Conservation (phyloP, 2,329 filamentous ascomycete species). For the Exophiala calicioides region DNA sequence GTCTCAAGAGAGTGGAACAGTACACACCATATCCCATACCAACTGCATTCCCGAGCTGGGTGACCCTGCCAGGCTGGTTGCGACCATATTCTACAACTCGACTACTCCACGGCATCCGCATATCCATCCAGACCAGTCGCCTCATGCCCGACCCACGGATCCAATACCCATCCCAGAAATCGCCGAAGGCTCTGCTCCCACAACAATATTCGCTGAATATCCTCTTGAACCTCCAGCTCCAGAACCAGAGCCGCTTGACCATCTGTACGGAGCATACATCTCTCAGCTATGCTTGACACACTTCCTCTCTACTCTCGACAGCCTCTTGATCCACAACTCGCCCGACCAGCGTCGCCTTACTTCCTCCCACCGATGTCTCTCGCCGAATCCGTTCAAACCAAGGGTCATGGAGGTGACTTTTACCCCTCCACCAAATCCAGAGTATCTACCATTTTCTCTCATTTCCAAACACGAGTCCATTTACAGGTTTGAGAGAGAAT, state of each 20-base stretch:
- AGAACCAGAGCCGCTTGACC: conserved; percentile 56
- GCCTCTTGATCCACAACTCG: conserved; percentile 37
- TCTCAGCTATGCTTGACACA: conserved; percentile 58
- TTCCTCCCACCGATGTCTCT: conserved; percentile 51
- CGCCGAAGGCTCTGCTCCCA: conserved; percentile 51
- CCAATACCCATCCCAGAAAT: conserved; percentile 44
- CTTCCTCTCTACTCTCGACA: conserved; percentile 55
- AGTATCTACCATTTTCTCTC: conserved; percentile 60
- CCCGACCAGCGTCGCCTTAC: conserved; percentile 50
- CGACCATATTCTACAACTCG: conserved; percentile 53
- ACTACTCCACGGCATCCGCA: conserved; percentile 45
- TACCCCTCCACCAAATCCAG: conserved; percentile 50
- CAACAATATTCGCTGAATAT: conserved; percentile 53
- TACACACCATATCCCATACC: conserved; percentile 49
- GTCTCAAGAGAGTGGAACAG: conserved; percentile 48
- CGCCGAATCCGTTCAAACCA: conserved; percentile 40
- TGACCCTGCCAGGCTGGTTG: conserved; percentile 47
- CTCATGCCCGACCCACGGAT: conserved; percentile 39
- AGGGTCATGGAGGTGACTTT: conserved; percentile 56
- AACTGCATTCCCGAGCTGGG: conserved; percentile 41
- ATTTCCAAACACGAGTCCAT: conserved; percentile 78
- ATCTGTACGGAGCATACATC: conserved; percentile 57
- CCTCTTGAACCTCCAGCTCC: conserved; percentile 57
- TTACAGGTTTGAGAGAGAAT: conserved; percentile 81
- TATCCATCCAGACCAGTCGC: conserved; percentile 51